Conservation (phyloP, 106 monocot species). For the Phalaenopsis aphrodite region DNA sequence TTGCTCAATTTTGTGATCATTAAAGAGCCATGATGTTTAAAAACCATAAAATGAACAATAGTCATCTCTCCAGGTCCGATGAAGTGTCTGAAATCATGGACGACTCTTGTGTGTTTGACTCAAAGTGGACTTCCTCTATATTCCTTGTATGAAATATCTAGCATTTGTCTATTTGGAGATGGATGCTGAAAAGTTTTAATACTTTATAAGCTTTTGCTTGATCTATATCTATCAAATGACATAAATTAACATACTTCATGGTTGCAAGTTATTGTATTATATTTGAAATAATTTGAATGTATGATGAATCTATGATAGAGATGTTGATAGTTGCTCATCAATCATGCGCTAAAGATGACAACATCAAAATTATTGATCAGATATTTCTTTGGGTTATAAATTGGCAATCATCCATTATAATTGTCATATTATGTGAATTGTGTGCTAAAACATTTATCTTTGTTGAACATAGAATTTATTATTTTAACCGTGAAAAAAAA, state of each 20-base stretch:
- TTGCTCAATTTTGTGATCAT: no score
- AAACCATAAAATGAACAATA: no score
- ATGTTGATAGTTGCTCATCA: constrained; percentile 8
- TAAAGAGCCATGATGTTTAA: no score
- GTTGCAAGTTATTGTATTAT: constrained; percentile 18
- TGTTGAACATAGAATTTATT: no score
- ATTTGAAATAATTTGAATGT: constrained; percentile 25
- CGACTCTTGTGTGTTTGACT: not conserved
- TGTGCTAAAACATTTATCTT: no score
- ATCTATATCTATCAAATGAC: not conserved
- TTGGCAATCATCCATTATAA: constrained; percentile 33
- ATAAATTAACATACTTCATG: constrained; percentile 10
- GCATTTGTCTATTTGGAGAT: not conserved
- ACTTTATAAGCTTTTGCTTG: not conserved
- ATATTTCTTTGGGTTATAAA: constrained; percentile 5
- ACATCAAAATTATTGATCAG: constrained; percentile 7
- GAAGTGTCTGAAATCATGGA: no score
- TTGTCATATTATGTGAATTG: constrained; percentile 42
- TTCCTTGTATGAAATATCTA: not conserved
- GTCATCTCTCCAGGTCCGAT: no score
- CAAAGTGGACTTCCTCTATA: not conserved
- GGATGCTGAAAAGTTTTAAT: not conserved
- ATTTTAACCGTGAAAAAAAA: no score
- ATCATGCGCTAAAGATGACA: constrained; percentile 17
- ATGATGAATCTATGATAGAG: constrained; percentile 37